A percentile compares a stretch with the other conserved stretches of the same genome.
Evolutionary conservation across 805 yeast genomes (phyloP).

Genomic region (Teunomyces tritomae): DNA sequence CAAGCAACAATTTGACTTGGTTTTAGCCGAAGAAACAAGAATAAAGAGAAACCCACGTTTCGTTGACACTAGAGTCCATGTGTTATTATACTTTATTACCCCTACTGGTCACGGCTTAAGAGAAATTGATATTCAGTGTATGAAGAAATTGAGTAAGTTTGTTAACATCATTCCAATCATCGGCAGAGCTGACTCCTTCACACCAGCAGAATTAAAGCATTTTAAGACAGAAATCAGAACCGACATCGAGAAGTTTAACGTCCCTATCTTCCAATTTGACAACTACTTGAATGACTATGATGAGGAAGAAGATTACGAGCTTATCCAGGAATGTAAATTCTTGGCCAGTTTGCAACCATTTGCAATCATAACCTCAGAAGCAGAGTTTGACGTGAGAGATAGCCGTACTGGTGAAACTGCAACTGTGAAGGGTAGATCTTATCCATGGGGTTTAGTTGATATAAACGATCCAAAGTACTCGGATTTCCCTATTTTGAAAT

Average conservation of each 20-base stretch:
- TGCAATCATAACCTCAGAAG: constrained; percentile 67
- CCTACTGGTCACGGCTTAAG: constrained; percentile 79
- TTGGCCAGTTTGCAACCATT: constrained; percentile 70
- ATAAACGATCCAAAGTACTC: constrained; percentile 50
- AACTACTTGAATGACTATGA: constrained; percentile 48
- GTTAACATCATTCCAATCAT: constrained; percentile 85
- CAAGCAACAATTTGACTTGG: constrained; percentile 75
- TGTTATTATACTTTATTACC: constrained; percentile 72
- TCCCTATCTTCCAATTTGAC: constrained; percentile 77
- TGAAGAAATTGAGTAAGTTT: constrained; percentile 64
- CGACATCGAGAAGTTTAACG: constrained; percentile 66
- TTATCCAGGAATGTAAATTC: constrained; percentile 64
- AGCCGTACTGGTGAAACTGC: constrained; percentile 41
- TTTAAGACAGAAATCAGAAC: constrained; percentile 60
- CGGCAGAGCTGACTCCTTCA: constrained; percentile 76
- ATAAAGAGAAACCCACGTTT: constrained; percentile 83
- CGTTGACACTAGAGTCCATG: constrained; percentile 75
- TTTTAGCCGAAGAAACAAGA: constrained; percentile 82
- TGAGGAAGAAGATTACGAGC: constrained; percentile 73
- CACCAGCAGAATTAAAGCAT: constrained; percentile 56
- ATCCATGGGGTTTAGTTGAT: constrained; percentile 75
- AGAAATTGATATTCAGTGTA: constrained; percentile 70
- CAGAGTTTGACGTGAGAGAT: constrained; percentile 44
- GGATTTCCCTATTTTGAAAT: constrained; percentile 58
- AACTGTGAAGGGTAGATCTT: constrained; percentile 56